Conservation (phyloP, 139 green algal species). For the Chlamydomonas sphaeroides region DNA sequence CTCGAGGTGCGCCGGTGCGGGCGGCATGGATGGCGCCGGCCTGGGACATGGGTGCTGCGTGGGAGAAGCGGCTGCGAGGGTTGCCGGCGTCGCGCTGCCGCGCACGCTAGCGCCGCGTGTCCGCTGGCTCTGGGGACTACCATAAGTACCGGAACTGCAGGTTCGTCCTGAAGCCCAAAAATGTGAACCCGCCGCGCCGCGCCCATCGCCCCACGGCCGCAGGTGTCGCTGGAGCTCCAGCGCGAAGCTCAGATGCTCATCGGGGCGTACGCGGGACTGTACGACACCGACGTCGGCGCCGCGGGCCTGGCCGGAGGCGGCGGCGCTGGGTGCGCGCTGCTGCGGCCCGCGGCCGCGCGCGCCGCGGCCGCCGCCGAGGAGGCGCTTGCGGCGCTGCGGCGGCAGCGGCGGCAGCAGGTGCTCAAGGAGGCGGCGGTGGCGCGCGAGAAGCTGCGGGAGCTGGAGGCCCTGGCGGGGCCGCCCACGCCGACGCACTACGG, state of each 20-base stretch:
- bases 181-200: too few species aligned
- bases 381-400: constrained; percentile 5
- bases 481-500: background rate
- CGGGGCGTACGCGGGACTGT: constrained; percentile 13
- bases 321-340: background rate
- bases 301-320: background rate
- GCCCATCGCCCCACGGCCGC: background rate
- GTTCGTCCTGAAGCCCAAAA: too few species aligned
- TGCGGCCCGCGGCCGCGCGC: background rate
- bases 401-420: constrained; percentile 25
- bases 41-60: too few species aligned
- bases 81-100: too few species aligned
- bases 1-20: constrained; percentile 2
- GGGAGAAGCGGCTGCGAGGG: too few species aligned
- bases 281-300: constrained; percentile 3
- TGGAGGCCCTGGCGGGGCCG: constrained; percentile 3
- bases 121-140: too few species aligned
- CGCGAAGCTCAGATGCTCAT: constrained; percentile 28
- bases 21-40: too few species aligned
- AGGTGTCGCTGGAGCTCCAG: constrained; percentile 29
- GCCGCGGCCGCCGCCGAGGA: constrained; percentile 9
- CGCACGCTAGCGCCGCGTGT: too few species aligned
- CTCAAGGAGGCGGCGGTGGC: constrained; percentile 23
- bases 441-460: constrained; percentile 28
- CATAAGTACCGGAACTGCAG: too few species aligned